Percentiles rank a stretch among this genome's conserved stretches.
phyloP scores from a whole-genome alignment of 2,329 filamentous ascomycete species.

The Colletotrichum cuscutae region DNA sequence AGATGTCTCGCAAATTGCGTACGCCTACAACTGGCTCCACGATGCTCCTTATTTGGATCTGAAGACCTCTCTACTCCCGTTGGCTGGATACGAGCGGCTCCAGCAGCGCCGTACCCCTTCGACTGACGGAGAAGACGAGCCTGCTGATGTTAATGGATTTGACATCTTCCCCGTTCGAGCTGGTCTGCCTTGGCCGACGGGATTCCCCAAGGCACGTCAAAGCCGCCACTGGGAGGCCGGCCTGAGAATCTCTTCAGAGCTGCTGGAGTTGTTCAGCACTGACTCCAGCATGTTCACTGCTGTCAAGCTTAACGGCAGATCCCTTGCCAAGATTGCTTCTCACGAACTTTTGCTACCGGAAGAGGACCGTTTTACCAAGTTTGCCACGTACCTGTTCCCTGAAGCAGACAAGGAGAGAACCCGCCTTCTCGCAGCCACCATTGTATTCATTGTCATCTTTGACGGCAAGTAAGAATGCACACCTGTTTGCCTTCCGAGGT shows the following conservation, averaged over 20 bases:
- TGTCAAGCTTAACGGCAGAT: neutral
- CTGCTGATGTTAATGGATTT: no score
- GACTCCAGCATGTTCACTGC: neutral
- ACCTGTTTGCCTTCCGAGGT: no score
- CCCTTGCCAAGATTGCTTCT: neutral
- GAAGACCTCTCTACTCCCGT: neutral
- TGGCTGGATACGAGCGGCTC: neutral
- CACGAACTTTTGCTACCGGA: no score
- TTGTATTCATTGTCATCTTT: no score
- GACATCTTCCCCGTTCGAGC: no score
- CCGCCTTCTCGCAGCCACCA: no score
- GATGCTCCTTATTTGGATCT: neutral
- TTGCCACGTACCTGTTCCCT: no score
- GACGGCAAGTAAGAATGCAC: no score
- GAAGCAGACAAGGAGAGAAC: no score
- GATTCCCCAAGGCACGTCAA: neutral
- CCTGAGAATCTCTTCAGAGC: neutral
- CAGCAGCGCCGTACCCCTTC: no score
- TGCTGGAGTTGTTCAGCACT: neutral
- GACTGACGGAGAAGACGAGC: no score
- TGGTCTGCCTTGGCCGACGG: neutral
- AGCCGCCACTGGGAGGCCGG: neutral
- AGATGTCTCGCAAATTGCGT: neutral
- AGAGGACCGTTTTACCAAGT: no score
- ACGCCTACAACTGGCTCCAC: neutral